phyloP scores from a whole-genome alignment of 768 basidiomycete species.

The Tricholoma saponaceum region DNA sequence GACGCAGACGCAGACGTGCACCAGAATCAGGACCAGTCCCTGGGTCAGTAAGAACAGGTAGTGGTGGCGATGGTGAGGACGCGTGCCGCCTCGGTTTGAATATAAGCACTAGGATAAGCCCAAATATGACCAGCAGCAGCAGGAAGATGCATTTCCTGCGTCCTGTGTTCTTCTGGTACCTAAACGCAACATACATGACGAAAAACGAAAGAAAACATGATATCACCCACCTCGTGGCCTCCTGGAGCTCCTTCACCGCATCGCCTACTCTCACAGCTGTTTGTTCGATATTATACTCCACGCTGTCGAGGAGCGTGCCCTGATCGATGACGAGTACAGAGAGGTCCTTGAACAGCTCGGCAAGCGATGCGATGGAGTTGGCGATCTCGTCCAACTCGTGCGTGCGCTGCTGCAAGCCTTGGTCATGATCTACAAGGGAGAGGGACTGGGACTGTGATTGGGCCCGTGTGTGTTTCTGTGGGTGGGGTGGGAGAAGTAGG shows the following conservation, averaged over 20 bases:
- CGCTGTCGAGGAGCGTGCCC: constrained; percentile 91
- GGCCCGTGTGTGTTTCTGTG: constrained; percentile 27
- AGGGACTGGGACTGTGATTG: constrained; percentile 33
- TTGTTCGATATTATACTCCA: constrained; percentile 97
- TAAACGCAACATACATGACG: not conserved
- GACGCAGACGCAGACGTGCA: not conserved
- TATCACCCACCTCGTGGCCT: constrained; percentile 49
- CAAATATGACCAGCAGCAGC: constrained; percentile 84
- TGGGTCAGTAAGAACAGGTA: constrained; percentile 4
- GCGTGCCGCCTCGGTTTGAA: constrained; percentile 63
- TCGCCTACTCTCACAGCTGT: constrained; percentile 78
- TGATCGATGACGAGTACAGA: constrained; percentile 94
- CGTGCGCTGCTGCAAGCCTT: constrained; percentile 40
- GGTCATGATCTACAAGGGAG: constrained; percentile 31
- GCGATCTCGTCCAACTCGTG: constrained; percentile 88
- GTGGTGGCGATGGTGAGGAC: constrained; percentile 18
- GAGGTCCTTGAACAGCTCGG: constrained; percentile 95
- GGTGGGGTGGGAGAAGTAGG: constrained; percentile 1
- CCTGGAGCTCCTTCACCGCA: constrained; percentile 79
- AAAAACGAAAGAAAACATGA: not conserved
- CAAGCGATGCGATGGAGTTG: constrained; percentile 84
- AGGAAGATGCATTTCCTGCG: constrained; percentile 92
- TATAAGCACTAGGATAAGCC: constrained; percentile 81
- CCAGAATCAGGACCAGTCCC: not conserved
- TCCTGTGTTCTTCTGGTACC: constrained; percentile 92